phyloP scores from a whole-genome alignment of 257 asterid genomes.

The Euphrasia confusa region DNA sequence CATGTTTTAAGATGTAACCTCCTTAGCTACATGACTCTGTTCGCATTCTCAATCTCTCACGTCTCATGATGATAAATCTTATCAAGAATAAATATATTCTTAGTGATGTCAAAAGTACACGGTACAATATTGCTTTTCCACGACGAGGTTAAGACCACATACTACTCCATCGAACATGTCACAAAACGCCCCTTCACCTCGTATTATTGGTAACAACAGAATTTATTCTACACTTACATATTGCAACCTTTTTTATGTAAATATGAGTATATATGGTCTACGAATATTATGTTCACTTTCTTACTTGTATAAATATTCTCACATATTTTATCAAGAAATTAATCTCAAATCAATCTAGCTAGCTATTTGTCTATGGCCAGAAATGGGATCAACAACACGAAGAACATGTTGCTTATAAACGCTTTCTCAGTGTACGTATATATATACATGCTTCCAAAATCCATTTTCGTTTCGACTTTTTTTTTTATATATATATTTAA shows the following conservation, averaged over 20 bases:
- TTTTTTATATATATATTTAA: not conserved
- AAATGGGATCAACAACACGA: constrained; percentile 15
- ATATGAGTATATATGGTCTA: not conserved
- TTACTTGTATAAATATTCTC: not conserved
- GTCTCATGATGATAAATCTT: constrained; percentile 5
- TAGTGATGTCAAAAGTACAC: constrained; percentile 9
- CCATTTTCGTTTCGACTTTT: not conserved
- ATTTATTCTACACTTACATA: constrained; percentile 24
- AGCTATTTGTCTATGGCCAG: constrained; percentile 17
- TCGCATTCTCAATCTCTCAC: no score
- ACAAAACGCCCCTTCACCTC: not conserved
- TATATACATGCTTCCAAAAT: constrained; percentile 1
- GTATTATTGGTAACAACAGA: constrained; percentile 6
- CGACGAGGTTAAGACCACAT: constrained; percentile 26
- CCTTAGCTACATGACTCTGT: no score
- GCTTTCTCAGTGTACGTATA: constrained; percentile 26
- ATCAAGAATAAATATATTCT: constrained; percentile 25
- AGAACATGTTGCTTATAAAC: constrained; percentile 13
- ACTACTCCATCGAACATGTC: constrained; percentile 26
- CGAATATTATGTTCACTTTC: not conserved
- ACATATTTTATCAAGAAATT: not conserved
- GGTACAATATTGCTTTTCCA: constrained; percentile 20
- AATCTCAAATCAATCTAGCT: not conserved
- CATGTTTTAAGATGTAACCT: no score
- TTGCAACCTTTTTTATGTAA: not conserved